Base-by-base conservation (phyloP, 768 basidiomycete genomes). In the Xerocomellus intermedius region DNA sequence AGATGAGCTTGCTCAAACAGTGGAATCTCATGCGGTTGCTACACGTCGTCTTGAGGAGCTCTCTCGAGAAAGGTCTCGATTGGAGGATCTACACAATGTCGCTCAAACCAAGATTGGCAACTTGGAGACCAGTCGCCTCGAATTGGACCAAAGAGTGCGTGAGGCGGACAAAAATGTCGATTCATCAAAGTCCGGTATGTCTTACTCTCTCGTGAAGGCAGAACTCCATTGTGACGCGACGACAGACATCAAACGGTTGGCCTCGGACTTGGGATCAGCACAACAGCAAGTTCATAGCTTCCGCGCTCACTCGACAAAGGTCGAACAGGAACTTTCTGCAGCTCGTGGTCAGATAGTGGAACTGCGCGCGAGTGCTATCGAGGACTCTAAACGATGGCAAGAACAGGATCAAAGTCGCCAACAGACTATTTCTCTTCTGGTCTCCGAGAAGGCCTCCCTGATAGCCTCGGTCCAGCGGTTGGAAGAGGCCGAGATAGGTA, bases 371-470 rank as follows among this genome's bases (percentile, higher is more conserved):
- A 61, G 44, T 36, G 64, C 63, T 35, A 5, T 49, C 2, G 52
- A 21, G 3, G 50, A 57, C 36, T 59, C 60, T 8, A 47, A 45
- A 41, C 64, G 50, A 33, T 64, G 68, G 50, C 68, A 69, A 17
- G 66, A 69, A 13, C 69, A 69, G 37, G 69, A 78, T 42, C 77
- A 81, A 60, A 85, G 79, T 61, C 86, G 87, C 60, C 84, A 83
- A 56, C 85, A 85, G 62, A 89, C 87, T 0, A 89, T 94, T 54
- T 77, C 86, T 43, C 68, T 88, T n/a, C 76, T 94, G 14, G 89
- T 92, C 19, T 79, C 83, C 3, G 89, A 90, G 64, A 89, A 89
- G 69, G 79, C 82, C 8, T 75, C 79, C 19, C 74, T 90, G 35
- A 72, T 75, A 16, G 67, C 79, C n/a, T 81, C 85, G 39, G 67